Evolutionary conservation across 805 yeast species (phyloP).

Genomic region (Metschnikowia noctiluminum): DNA sequence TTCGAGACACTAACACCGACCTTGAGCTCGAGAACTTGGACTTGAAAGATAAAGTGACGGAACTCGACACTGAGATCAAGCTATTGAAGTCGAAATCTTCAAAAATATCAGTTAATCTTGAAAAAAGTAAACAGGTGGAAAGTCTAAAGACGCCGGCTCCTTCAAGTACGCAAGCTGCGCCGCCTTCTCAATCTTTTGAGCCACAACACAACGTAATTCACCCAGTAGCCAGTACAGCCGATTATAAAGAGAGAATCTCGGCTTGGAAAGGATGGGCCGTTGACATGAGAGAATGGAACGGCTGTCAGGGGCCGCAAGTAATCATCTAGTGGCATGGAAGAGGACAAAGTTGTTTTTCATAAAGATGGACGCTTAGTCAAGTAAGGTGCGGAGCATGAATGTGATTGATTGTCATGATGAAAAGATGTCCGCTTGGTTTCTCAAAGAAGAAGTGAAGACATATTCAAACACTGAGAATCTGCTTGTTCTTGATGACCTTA

Average conservation of each 20-base stretch:
- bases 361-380: no score
- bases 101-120: no score
- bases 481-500: no score
- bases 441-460: no score
- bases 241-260: conserved; percentile 54
- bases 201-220: neutral
- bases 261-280: conserved; percentile 84
- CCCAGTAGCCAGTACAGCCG: conserved; percentile 34
- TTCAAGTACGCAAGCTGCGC: neutral
- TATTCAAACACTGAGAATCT: no score
- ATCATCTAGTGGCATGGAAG: conserved; percentile 14
- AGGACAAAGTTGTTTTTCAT: no score
- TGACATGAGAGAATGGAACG: conserved; percentile 82
- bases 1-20: conserved; percentile 42
- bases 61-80: conserved; percentile 24
- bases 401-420: no score
- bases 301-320: conserved; percentile 45
- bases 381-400: no score
- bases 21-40: conserved; percentile 39
- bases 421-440: no score
- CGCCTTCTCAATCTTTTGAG: neutral
- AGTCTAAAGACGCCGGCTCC: neutral
- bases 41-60: conserved; percentile 31
- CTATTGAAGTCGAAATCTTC: conserved; percentile 8
- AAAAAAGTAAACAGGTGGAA: no score